These are phyloP conservation scores for Penicillium sp. DNA, from an alignment of 2,329 filamentous ascomycete genomes.

Conservation along the genomic window DNA sequence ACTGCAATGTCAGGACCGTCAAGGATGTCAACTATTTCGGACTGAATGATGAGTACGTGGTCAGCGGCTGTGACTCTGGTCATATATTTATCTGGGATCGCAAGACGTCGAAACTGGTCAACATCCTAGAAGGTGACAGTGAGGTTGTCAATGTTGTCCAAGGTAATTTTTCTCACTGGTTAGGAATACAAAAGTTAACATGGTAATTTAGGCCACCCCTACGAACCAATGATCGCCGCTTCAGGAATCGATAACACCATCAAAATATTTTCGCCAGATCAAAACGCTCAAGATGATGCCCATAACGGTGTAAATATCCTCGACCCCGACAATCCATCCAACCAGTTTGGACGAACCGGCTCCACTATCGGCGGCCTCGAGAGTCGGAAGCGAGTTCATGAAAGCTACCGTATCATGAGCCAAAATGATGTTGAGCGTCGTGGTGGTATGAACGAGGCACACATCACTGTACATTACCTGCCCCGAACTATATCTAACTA, in stretches of 20 bases:
- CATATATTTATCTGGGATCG: conserved; percentile 69
- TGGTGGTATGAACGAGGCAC: conserved; percentile 56
- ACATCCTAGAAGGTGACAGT: conserved; percentile 64
- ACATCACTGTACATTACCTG: conserved; percentile 49
- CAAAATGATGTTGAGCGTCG: conserved; percentile 60
- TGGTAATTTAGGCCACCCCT: conserved; percentile 54
- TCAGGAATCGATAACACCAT: conserved; percentile 67
- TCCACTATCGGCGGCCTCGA: conserved; percentile 45
- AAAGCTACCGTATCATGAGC: conserved; percentile 59
- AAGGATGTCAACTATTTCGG: conserved; percentile 70
- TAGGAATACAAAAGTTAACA: conserved; percentile 11
- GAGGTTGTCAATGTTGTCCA: conserved; percentile 69
- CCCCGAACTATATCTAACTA: background rate
- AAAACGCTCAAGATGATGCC: conserved; percentile 55
- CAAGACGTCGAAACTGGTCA: conserved; percentile 59
- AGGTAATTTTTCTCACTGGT: conserved; percentile 37
- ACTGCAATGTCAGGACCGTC: conserved; percentile 66
- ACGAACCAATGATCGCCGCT: conserved; percentile 64
- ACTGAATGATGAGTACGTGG: conserved; percentile 64
- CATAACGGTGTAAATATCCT: conserved; percentile 57
- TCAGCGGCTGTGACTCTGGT: conserved; percentile 64
- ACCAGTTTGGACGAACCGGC: conserved; percentile 28
- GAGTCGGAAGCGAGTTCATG: conserved; percentile 58
- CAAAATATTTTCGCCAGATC: conserved; percentile 65
- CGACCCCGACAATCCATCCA: conserved; percentile 43